These are phyloP conservation scores for Chlorella sp. DNA, from an alignment of 139 green algal species.

Conservation along the genomic window DNA sequence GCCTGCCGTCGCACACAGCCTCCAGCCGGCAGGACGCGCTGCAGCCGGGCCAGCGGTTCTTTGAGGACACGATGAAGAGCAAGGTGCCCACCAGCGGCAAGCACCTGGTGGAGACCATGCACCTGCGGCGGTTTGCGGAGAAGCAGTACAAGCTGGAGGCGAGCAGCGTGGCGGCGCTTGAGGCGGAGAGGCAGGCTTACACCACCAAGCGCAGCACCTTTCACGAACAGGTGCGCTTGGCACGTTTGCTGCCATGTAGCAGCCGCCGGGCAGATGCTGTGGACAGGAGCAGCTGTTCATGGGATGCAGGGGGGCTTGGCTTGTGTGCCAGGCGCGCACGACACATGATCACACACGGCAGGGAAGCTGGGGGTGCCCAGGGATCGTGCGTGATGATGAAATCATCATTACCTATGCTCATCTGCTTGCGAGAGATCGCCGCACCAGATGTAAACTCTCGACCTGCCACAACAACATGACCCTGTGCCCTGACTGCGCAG, in stretches of 20 bases:
- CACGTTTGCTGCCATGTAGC: slow-evolving; percentile 14
- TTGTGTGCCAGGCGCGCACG: no score
- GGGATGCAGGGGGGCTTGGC: slow-evolving; percentile 1
- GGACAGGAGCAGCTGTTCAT: no score
- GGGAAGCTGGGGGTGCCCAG: no score
- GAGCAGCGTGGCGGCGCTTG: neutral
- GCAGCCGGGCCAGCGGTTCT: no score
- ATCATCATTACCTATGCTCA: no score
- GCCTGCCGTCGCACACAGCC: slow-evolving; percentile 34
- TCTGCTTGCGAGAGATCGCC: no score
- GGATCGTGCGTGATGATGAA: no score
- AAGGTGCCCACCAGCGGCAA: slow-evolving; percentile 41
- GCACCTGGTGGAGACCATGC: slow-evolving; percentile 45
- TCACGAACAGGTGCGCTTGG: no score
- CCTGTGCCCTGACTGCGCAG: no score
- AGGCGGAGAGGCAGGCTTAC: neutral
- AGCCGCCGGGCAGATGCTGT: no score
- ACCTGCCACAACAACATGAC: no score
- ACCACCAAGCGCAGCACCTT: neutral
- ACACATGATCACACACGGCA: neutral
- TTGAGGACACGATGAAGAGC: slow-evolving; percentile 53
- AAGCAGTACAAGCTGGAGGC: slow-evolving; percentile 21
- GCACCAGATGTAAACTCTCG: no score
- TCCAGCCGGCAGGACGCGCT: slow-evolving; percentile 33
- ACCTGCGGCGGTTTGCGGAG: slow-evolving; percentile 45